Percentiles rank a stretch among this genome's conserved stretches.
Evolutionary conservation across 331 rosid genomes (phyloP).

Genomic region (Spiraea crenata): DNA sequence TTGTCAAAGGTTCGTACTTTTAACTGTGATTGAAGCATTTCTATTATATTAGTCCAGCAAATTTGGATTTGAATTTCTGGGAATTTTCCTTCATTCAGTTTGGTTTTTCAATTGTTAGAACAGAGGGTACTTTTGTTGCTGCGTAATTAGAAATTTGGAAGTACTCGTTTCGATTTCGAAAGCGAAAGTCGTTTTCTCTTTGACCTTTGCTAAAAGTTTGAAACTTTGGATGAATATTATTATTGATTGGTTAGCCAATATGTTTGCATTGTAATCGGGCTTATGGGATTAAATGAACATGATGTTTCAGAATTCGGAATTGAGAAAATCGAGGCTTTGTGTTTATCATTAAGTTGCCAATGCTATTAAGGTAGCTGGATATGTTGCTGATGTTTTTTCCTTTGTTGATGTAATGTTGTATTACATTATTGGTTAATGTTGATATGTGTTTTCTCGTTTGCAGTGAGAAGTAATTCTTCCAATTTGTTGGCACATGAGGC

Average conservation of each 20-base stretch:
- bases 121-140: background rate
- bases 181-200: background rate
- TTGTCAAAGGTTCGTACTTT: constrained; percentile 58
- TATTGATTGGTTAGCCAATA: background rate
- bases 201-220: background rate
- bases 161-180: background rate
- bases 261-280: background rate
- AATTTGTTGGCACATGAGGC: constrained; percentile 94
- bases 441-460: constrained; percentile 4
- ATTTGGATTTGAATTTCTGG: too few relatives aligned
- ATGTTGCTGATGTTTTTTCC: too few relatives aligned
- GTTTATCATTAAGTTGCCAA: too few relatives aligned
- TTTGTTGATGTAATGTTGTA: background rate
- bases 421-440: too few relatives aligned
- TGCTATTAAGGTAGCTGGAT: too few relatives aligned
- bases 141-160: background rate
- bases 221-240: background rate
- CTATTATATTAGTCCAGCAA: too few relatives aligned
- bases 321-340: background rate
- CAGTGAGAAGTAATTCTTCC: constrained; percentile 88
- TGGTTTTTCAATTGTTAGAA: background rate
- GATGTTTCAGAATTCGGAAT: background rate
- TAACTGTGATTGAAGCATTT: too few relatives aligned
- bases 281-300: background rate
- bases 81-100: too few relatives aligned